phyloP scores from a whole-genome alignment of 2,329 filamentous ascomycete species.

The Pezicula carpinea region DNA sequence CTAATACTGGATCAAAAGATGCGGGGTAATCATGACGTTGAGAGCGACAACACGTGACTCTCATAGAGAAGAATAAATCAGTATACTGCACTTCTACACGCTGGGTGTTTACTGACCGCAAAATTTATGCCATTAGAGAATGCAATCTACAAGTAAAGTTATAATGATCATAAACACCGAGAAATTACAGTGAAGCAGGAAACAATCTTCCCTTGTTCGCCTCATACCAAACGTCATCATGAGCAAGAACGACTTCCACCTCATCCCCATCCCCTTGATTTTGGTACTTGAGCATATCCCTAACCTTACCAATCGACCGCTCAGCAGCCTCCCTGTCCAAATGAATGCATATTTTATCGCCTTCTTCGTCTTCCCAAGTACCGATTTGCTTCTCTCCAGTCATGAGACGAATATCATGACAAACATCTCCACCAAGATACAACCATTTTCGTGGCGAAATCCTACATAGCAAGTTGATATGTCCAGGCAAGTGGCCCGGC shows the following conservation, averaged over 20 bases:
- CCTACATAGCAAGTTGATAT: constrained; percentile 44
- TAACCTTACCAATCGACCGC: constrained; percentile 37
- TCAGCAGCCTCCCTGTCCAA: constrained; percentile 40
- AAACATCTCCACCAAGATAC: constrained; percentile 48
- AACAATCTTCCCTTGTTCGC: constrained; percentile 30
- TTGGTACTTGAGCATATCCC: constrained; percentile 28
- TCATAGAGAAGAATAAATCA: no score
- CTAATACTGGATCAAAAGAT: no score
- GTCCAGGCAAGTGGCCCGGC: constrained; percentile 47
- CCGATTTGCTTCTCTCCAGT: constrained; percentile 47
- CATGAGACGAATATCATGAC: constrained; percentile 46
- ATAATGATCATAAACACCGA: background rate
- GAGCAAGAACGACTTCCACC: constrained; percentile 46
- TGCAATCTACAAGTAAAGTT: no score
- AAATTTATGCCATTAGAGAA: no score
- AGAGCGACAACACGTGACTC: no score
- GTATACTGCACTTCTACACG: no score
- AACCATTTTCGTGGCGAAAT: constrained; percentile 36
- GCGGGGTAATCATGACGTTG: no score
- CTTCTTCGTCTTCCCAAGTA: constrained; percentile 40
- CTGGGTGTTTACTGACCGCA: no score
- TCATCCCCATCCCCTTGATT: constrained; percentile 19
- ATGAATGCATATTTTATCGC: constrained; percentile 44
- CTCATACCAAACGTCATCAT: constrained; percentile 44
- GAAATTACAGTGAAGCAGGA: constrained; percentile 6